These are phyloP conservation scores for Fusarium paranaense DNA, from an alignment of 2,329 filamentous ascomycete species.

Conservation along the genomic window DNA sequence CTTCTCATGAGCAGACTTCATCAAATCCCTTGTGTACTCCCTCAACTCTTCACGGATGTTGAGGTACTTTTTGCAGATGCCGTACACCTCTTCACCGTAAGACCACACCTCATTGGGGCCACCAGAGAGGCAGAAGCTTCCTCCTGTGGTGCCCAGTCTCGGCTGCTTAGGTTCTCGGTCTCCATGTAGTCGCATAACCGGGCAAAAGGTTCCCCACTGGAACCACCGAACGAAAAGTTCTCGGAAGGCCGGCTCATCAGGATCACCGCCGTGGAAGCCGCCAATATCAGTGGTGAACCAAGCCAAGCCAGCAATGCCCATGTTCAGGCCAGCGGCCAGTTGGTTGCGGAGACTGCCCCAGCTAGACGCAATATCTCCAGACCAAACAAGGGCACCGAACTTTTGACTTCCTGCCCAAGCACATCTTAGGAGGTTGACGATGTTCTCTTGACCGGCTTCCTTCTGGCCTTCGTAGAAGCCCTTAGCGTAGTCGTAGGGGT, in stretches of 20 bases:
- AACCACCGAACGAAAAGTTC: slow-evolving; percentile 77
- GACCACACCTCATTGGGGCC: slow-evolving; percentile 75
- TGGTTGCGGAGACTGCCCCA: slow-evolving; percentile 71
- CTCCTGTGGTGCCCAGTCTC: slow-evolving; percentile 49
- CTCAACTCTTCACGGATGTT: slow-evolving; percentile 67
- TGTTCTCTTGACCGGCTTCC: slow-evolving; percentile 63
- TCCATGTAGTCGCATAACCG: slow-evolving; percentile 75
- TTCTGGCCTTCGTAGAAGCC: slow-evolving; percentile 70
- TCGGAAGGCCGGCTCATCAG: slow-evolving; percentile 64
- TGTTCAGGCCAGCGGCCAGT: slow-evolving; percentile 72
- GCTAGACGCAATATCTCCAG: slow-evolving; percentile 73
- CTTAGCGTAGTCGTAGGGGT: slow-evolving; percentile 67
- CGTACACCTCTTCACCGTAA: slow-evolving; percentile 70
- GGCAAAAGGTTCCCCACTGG: slow-evolving; percentile 75
- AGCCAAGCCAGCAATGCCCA: slow-evolving; percentile 72
- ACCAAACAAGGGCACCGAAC: slow-evolving; percentile 75
- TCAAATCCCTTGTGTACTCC: slow-evolving; percentile 67
- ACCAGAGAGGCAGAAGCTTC: slow-evolving; percentile 59
- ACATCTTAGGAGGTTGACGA: slow-evolving; percentile 66
- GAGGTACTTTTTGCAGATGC: slow-evolving; percentile 71
- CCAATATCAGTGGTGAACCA: slow-evolving; percentile 81
- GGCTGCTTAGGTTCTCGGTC: slow-evolving; percentile 68
- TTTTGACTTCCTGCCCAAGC: slow-evolving; percentile 69
- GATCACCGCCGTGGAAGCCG: slow-evolving; percentile 75
- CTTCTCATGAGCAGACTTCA: slow-evolving; percentile 69